Evolutionary conservation across 129 eudicot genomes (phyloP).

Genomic region (Pittosporum tobira): DNA sequence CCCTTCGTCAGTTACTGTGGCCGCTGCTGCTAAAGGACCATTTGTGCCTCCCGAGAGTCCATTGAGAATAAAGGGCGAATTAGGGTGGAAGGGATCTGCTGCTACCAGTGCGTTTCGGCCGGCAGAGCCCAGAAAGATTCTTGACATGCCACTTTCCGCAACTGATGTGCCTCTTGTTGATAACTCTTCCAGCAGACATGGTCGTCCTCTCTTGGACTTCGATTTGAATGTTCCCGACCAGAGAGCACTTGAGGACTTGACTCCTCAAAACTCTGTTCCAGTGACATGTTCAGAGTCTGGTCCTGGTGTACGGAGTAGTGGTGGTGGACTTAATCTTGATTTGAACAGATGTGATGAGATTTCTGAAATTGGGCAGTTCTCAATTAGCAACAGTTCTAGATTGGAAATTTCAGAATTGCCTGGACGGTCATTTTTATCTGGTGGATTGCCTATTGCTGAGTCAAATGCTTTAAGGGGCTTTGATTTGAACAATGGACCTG

Average conservation of each 20-base stretch:
- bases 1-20: slow-evolving; percentile 64
- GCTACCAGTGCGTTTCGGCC: slow-evolving; percentile 98
- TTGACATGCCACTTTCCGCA: slow-evolving; percentile 12
- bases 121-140: slow-evolving; percentile 70
- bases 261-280: slow-evolving; percentile 19
- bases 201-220: slow-evolving; percentile 48
- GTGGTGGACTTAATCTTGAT: slow-evolving; percentile 61
- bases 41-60: slow-evolving; percentile 75
- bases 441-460: slow-evolving; percentile 17
- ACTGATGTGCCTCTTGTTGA: slow-evolving; percentile 20
- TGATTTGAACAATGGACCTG: slow-evolving; percentile 71
- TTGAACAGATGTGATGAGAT: slow-evolving; percentile 64
- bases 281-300: slow-evolving; percentile 1
- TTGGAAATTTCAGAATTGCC: slow-evolving; percentile 20
- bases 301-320: slow-evolving; percentile 3
- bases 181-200: slow-evolving; percentile 28
- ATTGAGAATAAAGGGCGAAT: slow-evolving; percentile 55
- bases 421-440: slow-evolving; percentile 21
- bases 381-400: slow-evolving; percentile 26
- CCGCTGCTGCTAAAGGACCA: slow-evolving; percentile 88
- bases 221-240: slow-evolving; percentile 64
- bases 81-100: slow-evolving; percentile 97
- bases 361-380: slow-evolving; percentile 41
- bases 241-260: slow-evolving; percentile 39
- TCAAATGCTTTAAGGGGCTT: slow-evolving; percentile 43